Evolutionary conservation across 2,329 filamentous ascomycete species (phyloP).

Genomic region (Dryadomyces quercivorus): DNA sequence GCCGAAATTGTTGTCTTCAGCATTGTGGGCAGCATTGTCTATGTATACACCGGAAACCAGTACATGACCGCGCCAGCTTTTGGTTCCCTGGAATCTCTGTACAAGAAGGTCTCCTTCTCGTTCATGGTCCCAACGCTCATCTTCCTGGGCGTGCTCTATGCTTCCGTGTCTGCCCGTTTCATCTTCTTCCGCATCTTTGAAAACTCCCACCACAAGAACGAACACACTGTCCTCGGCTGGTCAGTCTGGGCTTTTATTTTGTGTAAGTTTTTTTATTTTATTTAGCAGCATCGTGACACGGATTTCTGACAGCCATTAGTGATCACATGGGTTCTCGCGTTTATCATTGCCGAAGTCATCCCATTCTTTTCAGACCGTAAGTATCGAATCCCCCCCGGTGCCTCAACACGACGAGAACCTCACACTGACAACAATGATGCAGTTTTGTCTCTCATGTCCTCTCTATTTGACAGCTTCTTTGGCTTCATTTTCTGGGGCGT

Average conservation of each 20-base stretch:
- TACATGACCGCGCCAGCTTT: conserved; percentile 85
- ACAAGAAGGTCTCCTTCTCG: conserved; percentile 80
- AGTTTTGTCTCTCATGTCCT: conserved; percentile 66
- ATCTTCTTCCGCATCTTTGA: conserved; percentile 84
- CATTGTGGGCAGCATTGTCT: conserved; percentile 68
- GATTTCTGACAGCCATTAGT: conserved; percentile 22
- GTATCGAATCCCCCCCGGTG: conserved; percentile 16
- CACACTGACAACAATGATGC: not conserved
- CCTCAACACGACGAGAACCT: not conserved
- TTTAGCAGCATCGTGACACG: not conserved
- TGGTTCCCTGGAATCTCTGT: conserved; percentile 64
- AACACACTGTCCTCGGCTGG: conserved; percentile 77
- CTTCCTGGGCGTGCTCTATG: conserved; percentile 83
- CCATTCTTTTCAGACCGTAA: conserved; percentile 75
- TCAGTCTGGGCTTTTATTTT: conserved; percentile 64
- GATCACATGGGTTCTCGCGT: conserved; percentile 71
- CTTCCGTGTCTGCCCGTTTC: conserved; percentile 80
- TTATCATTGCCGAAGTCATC: conserved; percentile 85
- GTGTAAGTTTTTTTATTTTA: conserved; percentile 22
- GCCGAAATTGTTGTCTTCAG: conserved; percentile 79
- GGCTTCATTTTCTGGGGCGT: conserved; percentile 94
- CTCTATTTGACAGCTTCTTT: conserved; percentile 84
- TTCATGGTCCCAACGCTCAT: conserved; percentile 95
- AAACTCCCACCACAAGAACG: conserved; percentile 64
- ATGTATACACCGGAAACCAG: conserved; percentile 78